These are phyloP conservation scores for Triglochin maritima DNA, from an alignment of 106 monocot genomes.

Conservation along the genomic window DNA sequence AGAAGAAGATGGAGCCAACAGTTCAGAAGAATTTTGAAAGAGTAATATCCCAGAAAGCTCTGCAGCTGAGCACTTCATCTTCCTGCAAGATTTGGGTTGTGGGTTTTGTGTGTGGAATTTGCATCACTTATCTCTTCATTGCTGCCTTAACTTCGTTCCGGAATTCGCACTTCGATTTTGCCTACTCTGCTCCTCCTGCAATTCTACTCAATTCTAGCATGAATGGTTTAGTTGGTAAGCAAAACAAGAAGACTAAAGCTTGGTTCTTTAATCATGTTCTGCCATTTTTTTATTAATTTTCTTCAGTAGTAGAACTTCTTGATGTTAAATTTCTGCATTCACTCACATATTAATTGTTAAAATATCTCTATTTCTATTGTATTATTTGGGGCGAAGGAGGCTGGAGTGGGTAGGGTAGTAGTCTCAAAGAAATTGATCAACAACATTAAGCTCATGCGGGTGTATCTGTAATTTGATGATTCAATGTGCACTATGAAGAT, in stretches of 20 bases:
- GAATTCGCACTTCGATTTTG: slow-evolving; percentile 9
- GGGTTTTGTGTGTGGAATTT: slow-evolving; percentile 68
- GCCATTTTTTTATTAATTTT: too few species aligned
- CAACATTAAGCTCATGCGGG: too few species aligned
- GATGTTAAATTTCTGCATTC: too few species aligned
- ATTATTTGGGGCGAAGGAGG: too few species aligned
- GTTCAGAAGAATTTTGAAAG: slow-evolving; percentile 57
- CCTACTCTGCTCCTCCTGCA: slow-evolving; percentile 13
- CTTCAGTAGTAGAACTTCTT: too few species aligned
- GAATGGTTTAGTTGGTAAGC: slow-evolving; percentile 9
- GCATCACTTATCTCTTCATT: slow-evolving; percentile 48
- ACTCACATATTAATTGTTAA: too few species aligned
- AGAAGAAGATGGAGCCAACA: slow-evolving; percentile 32
- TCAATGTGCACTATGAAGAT: too few species aligned
- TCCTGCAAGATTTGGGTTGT: slow-evolving; percentile 49
- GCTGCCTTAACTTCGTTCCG: slow-evolving; percentile 33
- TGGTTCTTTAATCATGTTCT: background rate
- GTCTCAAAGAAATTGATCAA: too few species aligned
- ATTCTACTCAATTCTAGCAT: slow-evolving; percentile 24
- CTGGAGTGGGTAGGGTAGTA: too few species aligned
- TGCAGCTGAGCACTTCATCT: slow-evolving; percentile 56
- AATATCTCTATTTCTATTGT: too few species aligned
- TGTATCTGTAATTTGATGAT: too few species aligned
- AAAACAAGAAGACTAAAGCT: background rate
- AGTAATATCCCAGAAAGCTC: slow-evolving; percentile 49